A percentile compares a stretch with the other conserved stretches of the same genome.
Conservation (phyloP, 306 rosid genomes). For the Trifolium dubium region DNA sequence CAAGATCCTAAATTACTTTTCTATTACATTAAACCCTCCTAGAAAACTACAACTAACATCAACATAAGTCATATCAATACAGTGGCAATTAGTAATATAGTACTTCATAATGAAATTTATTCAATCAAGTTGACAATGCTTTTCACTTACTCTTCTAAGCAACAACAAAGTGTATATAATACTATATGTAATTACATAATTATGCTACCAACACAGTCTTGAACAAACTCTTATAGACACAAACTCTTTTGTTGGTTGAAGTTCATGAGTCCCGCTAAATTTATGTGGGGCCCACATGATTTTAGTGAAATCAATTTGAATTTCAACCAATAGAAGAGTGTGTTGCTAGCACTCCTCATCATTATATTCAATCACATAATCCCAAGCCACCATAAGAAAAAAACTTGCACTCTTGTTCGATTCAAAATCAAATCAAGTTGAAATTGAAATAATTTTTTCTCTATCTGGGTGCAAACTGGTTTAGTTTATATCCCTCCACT, state of each 20-base stretch:
- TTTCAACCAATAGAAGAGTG: no score
- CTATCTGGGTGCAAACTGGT: background rate
- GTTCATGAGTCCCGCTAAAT: no score
- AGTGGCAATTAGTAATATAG: background rate
- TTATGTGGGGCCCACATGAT: no score
- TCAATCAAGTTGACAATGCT: no score
- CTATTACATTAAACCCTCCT: slow-evolving; percentile 13
- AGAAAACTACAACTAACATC: background rate
- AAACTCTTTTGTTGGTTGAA: no score
- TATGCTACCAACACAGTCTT: no score
- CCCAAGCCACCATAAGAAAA: slow-evolving; percentile 3
- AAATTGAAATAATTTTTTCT: background rate
- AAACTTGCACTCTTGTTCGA: background rate
- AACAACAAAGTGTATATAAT: background rate
- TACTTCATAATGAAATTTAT: background rate
- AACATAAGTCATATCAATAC: background rate
- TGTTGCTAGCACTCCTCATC: background rate
- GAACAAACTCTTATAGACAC: no score
- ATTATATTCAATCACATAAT: slow-evolving; percentile 19
- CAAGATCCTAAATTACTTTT: slow-evolving; percentile 1
- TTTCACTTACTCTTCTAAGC: background rate
- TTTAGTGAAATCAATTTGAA: no score
- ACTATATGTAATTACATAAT: no score
- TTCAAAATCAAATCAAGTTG: slow-evolving; percentile 10
- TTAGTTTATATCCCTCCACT: background rate